Percentiles rank a stretch among this genome's conserved stretches.
phyloP scores from a whole-genome alignment of 129 eudicot genomes.

The Saussurea involucrata region DNA sequence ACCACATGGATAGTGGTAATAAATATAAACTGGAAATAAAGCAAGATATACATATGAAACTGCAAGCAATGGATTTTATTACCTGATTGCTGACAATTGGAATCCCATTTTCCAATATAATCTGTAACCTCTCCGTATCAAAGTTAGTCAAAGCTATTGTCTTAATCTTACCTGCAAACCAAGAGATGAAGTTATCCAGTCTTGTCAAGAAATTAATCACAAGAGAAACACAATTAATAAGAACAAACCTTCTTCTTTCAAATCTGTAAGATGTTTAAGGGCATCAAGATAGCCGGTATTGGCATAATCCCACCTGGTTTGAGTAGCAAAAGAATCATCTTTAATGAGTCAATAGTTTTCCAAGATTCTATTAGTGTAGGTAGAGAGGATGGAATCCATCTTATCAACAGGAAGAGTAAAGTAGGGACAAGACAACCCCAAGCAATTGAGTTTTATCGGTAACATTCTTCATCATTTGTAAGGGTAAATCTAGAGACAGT shows the following conservation, averaged over 20 bases:
- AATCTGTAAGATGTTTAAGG: slow-evolving; percentile 89
- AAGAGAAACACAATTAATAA: slow-evolving; percentile 9
- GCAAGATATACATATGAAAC: background rate
- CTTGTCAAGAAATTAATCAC: slow-evolving; percentile 20
- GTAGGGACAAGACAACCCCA: background rate
- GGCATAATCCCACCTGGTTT: slow-evolving; percentile 97
- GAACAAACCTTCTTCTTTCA: slow-evolving; percentile 84
- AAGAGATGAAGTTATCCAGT: slow-evolving; percentile 30
- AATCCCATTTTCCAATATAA: slow-evolving; percentile 85
- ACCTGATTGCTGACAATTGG: slow-evolving; percentile 99
- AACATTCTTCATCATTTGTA: background rate
- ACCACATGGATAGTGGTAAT: background rate
- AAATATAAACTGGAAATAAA: background rate
- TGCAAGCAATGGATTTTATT: background rate
- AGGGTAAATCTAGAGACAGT: background rate
- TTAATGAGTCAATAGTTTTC: background rate
- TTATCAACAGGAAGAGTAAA: background rate
- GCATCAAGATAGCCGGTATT: slow-evolving; percentile 97
- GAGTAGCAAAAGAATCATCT: slow-evolving; percentile 4
- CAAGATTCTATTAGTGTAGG: background rate
- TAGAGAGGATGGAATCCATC: background rate
- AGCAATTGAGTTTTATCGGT: background rate
- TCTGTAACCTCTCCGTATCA: slow-evolving; percentile 78
- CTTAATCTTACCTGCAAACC: slow-evolving; percentile 87
- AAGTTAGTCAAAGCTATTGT: slow-evolving; percentile 97